Conservation (phyloP, 441 rosid genomes). For the Francoa sonchifolia region DNA sequence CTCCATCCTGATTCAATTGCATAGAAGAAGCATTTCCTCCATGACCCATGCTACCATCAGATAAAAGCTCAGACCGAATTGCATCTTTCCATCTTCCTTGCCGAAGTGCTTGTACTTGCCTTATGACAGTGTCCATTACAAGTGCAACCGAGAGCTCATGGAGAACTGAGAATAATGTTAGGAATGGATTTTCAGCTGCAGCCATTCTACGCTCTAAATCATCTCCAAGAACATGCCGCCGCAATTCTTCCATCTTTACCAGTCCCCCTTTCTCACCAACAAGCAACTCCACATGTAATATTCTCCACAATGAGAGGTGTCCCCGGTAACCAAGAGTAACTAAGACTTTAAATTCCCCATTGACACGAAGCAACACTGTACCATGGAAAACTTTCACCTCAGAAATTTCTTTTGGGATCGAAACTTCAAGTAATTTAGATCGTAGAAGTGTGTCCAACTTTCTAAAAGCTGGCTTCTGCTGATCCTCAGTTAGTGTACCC, state of each 20-base stretch:
- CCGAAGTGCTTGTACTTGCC: slow-evolving; percentile 81
- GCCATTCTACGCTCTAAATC: slow-evolving; percentile 97
- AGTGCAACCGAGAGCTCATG: slow-evolving; percentile 87
- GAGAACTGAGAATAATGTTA: slow-evolving; percentile 56
- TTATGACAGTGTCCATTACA: slow-evolving; percentile 86
- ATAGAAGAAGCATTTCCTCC: slow-evolving; percentile 31
- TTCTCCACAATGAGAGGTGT: slow-evolving; percentile 90
- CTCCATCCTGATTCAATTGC: slow-evolving; percentile 63
- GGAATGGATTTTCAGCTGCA: slow-evolving; percentile 74
- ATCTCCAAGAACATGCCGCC: slow-evolving; percentile 84
- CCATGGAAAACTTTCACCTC: slow-evolving; percentile 83
- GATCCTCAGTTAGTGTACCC: slow-evolving; percentile 47
- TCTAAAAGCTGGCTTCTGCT: slow-evolving; percentile 78
- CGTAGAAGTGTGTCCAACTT: slow-evolving; percentile 86
- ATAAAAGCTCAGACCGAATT: slow-evolving; percentile 71
- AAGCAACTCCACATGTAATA: slow-evolving; percentile 88
- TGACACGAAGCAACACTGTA: slow-evolving; percentile 60
- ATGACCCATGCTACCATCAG: slow-evolving; percentile 33
- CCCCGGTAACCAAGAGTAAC: slow-evolving; percentile 99
- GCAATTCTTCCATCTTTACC: slow-evolving; percentile 58
- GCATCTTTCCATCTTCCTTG: slow-evolving; percentile 97
- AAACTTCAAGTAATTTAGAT: slow-evolving; percentile 72
- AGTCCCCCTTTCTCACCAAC: slow-evolving; percentile 87
- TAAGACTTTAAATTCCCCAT: slow-evolving; percentile 91
- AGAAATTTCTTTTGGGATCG: slow-evolving; percentile 74